A percentile compares a stretch with the other conserved stretches of the same genome.
Conservation (phyloP, 1,284 basidiomycete species). For the Apiotrichum gamsii region DNA sequence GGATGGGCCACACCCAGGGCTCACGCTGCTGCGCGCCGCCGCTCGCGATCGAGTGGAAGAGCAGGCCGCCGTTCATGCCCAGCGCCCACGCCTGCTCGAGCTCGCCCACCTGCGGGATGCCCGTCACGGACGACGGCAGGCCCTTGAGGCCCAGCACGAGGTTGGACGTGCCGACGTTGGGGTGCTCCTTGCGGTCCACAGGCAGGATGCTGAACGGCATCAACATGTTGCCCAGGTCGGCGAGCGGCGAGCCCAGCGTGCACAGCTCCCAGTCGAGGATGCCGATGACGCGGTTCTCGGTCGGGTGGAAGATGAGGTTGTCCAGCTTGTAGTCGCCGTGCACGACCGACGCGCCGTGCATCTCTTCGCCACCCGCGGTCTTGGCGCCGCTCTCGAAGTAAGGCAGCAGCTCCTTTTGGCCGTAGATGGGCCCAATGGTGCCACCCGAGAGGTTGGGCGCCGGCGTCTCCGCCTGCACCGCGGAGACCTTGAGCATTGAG, state of each 20-base stretch:
- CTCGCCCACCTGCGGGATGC: slow-evolving; percentile 60
- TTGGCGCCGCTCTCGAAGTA: slow-evolving; percentile 60
- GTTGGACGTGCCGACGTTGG: slow-evolving; percentile 6
- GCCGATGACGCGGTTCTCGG: slow-evolving; percentile 83
- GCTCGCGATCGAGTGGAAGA: slow-evolving; percentile 18
- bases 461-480: slow-evolving; percentile 65
- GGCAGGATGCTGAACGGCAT: slow-evolving; percentile 52
- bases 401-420: slow-evolving; percentile 61
- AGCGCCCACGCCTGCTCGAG: slow-evolving; percentile 55
- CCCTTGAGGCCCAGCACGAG: slow-evolving; percentile 56
- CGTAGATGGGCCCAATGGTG: slow-evolving; percentile 47
- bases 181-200: slow-evolving; percentile 23
- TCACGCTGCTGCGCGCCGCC: slow-evolving; percentile 1
- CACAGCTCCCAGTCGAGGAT: slow-evolving; percentile 96
- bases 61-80: slow-evolving; percentile 34
- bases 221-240: slow-evolving; percentile 77
- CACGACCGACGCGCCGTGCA: slow-evolving; percentile 58
- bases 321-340: slow-evolving; percentile 97
- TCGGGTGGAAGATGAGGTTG: slow-evolving; percentile 75
- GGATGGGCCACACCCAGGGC: slow-evolving; percentile 34
- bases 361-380: slow-evolving; percentile 65
- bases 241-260: slow-evolving; percentile 79
- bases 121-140: slow-evolving; percentile 52
- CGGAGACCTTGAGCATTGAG: slow-evolving; percentile 67
- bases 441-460: slow-evolving; percentile 45